Conservation (phyloP, 306 rosid genomes). For the Luffa aegyptiaca region DNA sequence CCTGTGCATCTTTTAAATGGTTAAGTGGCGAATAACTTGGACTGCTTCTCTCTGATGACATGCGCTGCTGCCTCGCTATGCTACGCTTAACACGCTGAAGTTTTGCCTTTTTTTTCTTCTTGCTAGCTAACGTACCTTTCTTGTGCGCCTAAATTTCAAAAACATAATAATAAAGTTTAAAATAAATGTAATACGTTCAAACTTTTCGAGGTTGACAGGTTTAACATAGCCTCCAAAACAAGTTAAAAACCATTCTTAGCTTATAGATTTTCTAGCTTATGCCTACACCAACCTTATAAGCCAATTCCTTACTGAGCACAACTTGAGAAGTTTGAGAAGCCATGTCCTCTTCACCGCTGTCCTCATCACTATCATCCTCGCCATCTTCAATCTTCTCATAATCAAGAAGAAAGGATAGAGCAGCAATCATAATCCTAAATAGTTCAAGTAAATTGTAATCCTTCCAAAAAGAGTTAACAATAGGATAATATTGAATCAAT, state of each 20-base stretch:
- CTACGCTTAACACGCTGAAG: conserved; percentile 66
- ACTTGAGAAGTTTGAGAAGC: conserved; percentile 40
- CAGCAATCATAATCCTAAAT: conserved; percentile 77
- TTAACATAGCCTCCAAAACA: neutral
- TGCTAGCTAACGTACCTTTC: conserved; percentile 80
- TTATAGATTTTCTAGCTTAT: neutral
- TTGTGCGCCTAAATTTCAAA: conserved; percentile 55
- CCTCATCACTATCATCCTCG: conserved; percentile 62
- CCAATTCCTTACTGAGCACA: conserved; percentile 42
- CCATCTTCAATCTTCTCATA: conserved; percentile 69
- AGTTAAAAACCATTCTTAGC: neutral
- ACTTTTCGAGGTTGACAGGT: neutral
- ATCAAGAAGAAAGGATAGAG: conserved; percentile 69
- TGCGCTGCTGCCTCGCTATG: conserved; percentile 62
- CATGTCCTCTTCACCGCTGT: conserved; percentile 49
- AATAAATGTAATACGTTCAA: neutral
- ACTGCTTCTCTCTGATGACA: conserved; percentile 40
- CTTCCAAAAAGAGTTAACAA: neutral
- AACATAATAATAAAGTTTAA: neutral
- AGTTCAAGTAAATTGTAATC: conserved; percentile 1
- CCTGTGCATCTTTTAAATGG: conserved; percentile 87
- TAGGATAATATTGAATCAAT: neutral
- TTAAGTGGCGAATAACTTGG: conserved; percentile 64
- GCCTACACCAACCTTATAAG: conserved; percentile 58
- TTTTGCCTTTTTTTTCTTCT: conserved; percentile 81